A percentile compares a stretch with the other conserved stretches of the same genome.
phyloP scores from a whole-genome alignment of 257 asterid genomes.

The Plectranthus barbatus region DNA sequence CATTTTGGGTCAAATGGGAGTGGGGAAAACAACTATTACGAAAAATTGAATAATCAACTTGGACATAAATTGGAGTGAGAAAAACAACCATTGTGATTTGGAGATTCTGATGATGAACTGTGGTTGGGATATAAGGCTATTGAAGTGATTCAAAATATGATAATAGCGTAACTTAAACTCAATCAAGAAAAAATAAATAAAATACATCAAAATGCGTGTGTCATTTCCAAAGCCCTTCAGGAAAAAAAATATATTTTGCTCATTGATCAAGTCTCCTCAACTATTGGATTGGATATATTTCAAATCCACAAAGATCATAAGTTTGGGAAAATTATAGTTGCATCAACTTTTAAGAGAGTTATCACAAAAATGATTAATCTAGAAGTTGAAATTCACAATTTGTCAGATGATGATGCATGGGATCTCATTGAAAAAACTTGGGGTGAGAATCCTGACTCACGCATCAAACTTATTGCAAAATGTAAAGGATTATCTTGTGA shows the following conservation, averaged over 20 bases:
- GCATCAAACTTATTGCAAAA: not conserved
- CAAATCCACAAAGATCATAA: not conserved
- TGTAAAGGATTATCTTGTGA: constrained; percentile 4
- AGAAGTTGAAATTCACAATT: not conserved
- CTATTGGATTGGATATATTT: not conserved
- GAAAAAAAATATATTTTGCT: not conserved
- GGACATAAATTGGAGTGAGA: not conserved
- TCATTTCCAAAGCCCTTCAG: not conserved
- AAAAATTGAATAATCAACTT: constrained; percentile 13
- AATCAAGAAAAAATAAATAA: not conserved
- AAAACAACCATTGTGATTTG: not conserved
- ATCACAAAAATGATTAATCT: not conserved
- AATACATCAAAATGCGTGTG: not conserved
- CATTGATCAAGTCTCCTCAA: constrained; percentile 4
- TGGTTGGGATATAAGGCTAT: not conserved
- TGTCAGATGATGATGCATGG: not conserved
- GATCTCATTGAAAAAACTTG: not conserved
- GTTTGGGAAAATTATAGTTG: constrained; percentile 8
- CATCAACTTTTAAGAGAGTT: not conserved
- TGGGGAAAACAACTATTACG: constrained; percentile 11
- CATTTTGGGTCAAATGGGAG: constrained; percentile 11
- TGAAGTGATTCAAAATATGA: constrained; percentile 8
- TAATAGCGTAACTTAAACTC: not conserved
- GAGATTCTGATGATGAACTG: constrained; percentile 6
- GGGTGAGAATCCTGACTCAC: not conserved